phyloP scores from a whole-genome alignment of 2,329 filamentous ascomycete species.

The Aspergillus jensenii region DNA sequence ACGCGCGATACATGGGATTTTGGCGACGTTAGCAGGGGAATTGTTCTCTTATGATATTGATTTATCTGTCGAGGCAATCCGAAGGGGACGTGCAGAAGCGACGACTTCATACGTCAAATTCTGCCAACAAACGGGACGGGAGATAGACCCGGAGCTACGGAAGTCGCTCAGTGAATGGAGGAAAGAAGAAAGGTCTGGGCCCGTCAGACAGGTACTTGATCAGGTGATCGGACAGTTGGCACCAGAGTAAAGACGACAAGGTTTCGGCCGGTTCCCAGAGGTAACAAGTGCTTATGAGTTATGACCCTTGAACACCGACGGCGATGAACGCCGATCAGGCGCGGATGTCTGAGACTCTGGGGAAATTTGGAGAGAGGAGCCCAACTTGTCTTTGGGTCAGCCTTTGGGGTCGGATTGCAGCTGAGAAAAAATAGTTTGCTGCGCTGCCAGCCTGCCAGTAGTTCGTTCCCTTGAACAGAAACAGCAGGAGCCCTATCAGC shows the following conservation, averaged over 20 bases:
- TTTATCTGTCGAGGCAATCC: constrained; percentile 35
- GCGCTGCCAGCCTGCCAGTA: not conserved
- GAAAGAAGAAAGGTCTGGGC: constrained; percentile 39
- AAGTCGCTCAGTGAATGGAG: constrained; percentile 35
- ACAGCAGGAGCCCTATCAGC: constrained; percentile 9
- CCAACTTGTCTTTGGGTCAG: not conserved
- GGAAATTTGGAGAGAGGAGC: not conserved
- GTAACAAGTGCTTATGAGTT: not conserved
- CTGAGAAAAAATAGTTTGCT: constrained; percentile 3
- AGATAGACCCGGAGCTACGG: constrained; percentile 23
- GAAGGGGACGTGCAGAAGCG: constrained; percentile 39
- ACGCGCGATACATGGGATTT: constrained; percentile 23
- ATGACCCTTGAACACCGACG: not conserved
- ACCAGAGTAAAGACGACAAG: constrained; percentile 3
- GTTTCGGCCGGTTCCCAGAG: constrained; percentile 3
- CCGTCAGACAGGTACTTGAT: constrained; percentile 36
- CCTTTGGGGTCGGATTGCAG: constrained; percentile 1
- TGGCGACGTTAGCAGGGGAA: constrained; percentile 28
- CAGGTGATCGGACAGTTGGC: constrained; percentile 25
- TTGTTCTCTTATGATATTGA: constrained; percentile 36
- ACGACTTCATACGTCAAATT: constrained; percentile 32
- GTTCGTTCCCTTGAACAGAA: constrained; percentile 6
- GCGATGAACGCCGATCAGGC: constrained; percentile 6
- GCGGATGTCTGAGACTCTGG: constrained; percentile 3
- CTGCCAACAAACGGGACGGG: constrained; percentile 20